Evolutionary conservation across 73 alveolate genomes (phyloP).

Genomic region (Paraurostyla sp.): DNA sequence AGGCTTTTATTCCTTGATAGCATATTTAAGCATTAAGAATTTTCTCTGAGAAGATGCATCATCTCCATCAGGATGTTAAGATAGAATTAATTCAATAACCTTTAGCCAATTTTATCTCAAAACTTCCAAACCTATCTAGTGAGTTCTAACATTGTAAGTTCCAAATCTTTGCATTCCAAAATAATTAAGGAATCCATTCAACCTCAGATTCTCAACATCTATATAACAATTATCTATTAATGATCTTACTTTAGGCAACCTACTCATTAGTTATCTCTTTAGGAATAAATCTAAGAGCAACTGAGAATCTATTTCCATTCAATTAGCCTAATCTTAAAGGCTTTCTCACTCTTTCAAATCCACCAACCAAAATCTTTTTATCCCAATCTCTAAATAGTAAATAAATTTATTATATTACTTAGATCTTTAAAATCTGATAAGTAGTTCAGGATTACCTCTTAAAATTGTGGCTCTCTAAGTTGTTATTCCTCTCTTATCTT

Average conservation of each 20-base stretch:
- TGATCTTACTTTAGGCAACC: constrained; percentile 67
- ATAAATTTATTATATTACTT: constrained; percentile 40
- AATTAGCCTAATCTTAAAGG: constrained; percentile 94
- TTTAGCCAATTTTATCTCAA: constrained; percentile 83
- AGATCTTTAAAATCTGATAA: constrained; percentile 69
- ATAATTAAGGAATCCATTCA: constrained; percentile 96
- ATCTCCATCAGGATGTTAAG: constrained; percentile 62
- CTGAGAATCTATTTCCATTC: constrained; percentile 96
- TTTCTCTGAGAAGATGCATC: background rate
- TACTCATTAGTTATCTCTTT: constrained; percentile 78
- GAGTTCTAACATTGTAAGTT: constrained; percentile 88
- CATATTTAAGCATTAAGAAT: background rate
- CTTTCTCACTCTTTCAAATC: constrained; percentile 83
- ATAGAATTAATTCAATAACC: constrained; percentile 74
- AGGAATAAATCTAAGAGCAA: constrained; percentile 89
- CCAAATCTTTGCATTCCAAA: constrained; percentile 98
- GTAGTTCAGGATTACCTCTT: constrained; percentile 72
- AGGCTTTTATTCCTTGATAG: constrained; percentile 13
- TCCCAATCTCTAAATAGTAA: constrained; percentile 62
- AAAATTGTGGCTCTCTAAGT: constrained; percentile 87
- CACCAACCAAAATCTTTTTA: constrained; percentile 78
- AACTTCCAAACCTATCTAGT: constrained; percentile 87
- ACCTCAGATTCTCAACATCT: constrained; percentile 82
- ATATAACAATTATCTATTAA: background rate
- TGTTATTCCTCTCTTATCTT: constrained; percentile 99